These are phyloP conservation scores for Rubroshorea leprosula DNA, from an alignment of 345 rosid genomes.

Conservation along the genomic window DNA sequence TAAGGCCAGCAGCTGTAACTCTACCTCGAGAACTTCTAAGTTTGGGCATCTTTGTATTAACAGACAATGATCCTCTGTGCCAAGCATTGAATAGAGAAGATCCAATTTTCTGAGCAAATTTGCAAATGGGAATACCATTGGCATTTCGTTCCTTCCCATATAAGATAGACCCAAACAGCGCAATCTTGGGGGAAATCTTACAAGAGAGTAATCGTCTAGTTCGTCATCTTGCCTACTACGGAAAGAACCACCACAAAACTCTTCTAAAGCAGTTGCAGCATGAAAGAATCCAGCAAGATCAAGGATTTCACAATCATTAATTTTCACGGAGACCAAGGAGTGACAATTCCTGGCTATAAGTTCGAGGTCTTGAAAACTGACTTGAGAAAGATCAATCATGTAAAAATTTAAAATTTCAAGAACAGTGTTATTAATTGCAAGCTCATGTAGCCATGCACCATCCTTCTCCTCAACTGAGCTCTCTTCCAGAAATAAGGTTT, in stretches of 20 bases:
- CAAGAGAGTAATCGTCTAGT: constrained; percentile 42
- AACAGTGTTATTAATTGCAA: constrained; percentile 59
- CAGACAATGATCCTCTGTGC: constrained; percentile 74
- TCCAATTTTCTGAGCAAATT: constrained; percentile 66
- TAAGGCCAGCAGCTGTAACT: constrained; percentile 3
- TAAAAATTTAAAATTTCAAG: constrained; percentile 84
- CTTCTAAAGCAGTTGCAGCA: constrained; percentile 64
- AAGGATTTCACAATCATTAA: constrained; percentile 70
- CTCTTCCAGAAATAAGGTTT: constrained; percentile 80
- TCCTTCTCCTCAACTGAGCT: constrained; percentile 59
- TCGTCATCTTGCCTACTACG: constrained; percentile 23
- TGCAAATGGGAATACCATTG: constrained; percentile 72
- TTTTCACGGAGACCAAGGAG: constrained; percentile 60
- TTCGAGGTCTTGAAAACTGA: constrained; percentile 64
- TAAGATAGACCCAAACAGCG: constrained; percentile 71
- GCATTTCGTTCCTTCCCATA: constrained; percentile 71
- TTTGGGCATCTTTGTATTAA: constrained; percentile 77
- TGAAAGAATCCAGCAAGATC: constrained; percentile 66
- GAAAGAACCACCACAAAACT: constrained; percentile 87
- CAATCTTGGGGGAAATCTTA: constrained; percentile 54
- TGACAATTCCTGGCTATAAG: constrained; percentile 69
- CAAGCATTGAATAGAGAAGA: constrained; percentile 79
- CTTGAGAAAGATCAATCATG: constrained; percentile 53
- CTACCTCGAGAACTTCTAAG: constrained; percentile 94
- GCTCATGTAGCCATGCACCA: constrained; percentile 87